Conservation (phyloP, 257 asterid species). For the Avicennia marina region DNA sequence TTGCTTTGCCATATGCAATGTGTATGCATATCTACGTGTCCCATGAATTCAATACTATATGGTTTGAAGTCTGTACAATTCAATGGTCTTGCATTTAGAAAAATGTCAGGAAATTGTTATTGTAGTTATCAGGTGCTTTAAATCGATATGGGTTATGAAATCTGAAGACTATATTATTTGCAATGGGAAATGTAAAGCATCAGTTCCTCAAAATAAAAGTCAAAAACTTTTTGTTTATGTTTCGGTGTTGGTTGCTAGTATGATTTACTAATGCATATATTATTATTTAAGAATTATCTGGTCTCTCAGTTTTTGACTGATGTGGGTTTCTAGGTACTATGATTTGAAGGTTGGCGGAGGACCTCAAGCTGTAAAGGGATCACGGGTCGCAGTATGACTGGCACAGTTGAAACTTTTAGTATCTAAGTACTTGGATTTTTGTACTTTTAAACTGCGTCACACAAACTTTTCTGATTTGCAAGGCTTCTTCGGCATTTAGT, state of each 20-base stretch:
- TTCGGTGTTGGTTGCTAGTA: neutral
- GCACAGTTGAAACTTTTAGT: conserved; percentile 50
- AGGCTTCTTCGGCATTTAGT: too few species aligned
- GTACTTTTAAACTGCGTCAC: conserved; percentile 16
- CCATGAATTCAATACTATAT: too few species aligned
- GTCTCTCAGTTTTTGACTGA: conserved; percentile 12
- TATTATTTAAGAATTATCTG: neutral
- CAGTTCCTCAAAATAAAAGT: neutral
- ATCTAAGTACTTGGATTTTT: conserved; percentile 34
- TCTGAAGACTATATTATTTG: neutral
- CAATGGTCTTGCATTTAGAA: too few species aligned
- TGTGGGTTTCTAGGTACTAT: conserved; percentile 55
- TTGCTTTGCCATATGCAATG: too few species aligned
- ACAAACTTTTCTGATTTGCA: conserved; percentile 2
- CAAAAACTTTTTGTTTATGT: neutral
- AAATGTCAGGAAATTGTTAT: neutral
- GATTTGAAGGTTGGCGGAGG: conserved; percentile 91
- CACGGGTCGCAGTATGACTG: conserved; percentile 98
- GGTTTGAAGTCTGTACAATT: too few species aligned
- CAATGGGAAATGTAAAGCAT: neutral
- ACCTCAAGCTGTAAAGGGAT: conserved; percentile 85
- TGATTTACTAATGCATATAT: neutral
- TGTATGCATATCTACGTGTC: too few species aligned
- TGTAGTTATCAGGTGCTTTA: neutral
- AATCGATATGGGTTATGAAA: neutral